A percentile compares a stretch with the other conserved stretches of the same genome.
Conservation (phyloP, 108 stramenopile genomes). For the Nitzschia putrida region DNA sequence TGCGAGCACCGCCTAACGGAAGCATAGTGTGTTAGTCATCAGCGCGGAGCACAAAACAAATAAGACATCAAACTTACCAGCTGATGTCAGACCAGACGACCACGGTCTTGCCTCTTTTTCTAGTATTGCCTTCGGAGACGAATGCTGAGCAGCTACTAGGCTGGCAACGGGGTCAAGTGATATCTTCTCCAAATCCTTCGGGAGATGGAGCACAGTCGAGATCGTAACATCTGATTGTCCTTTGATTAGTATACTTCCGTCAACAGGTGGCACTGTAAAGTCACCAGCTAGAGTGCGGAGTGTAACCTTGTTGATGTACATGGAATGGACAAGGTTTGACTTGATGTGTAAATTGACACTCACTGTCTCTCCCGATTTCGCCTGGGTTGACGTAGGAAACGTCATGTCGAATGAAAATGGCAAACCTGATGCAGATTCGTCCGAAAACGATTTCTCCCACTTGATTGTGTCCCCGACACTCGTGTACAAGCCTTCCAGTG, state of each 20-base stretch:
- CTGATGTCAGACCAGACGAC: constrained; percentile 44
- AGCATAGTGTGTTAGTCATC: neutral
- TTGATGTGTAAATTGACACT: constrained; percentile 60
- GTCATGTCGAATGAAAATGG: constrained; percentile 76
- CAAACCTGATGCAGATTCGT: constrained; percentile 39
- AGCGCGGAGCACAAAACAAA: no score
- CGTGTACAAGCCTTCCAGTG: constrained; percentile 30
- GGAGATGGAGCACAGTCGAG: constrained; percentile 37
- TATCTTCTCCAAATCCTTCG: constrained; percentile 38
- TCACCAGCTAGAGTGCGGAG: constrained; percentile 41
- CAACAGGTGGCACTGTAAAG: constrained; percentile 25
- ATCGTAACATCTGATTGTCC: constrained; percentile 35
- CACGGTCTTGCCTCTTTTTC: constrained; percentile 45
- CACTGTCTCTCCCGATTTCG: constrained; percentile 63
- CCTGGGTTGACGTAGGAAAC: constrained; percentile 67
- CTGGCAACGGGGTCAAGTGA: constrained; percentile 40
- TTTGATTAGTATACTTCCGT: constrained; percentile 38
- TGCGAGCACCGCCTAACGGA: constrained; percentile 61
- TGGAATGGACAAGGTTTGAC: constrained; percentile 65
- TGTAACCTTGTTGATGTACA: constrained; percentile 51
- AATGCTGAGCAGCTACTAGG: constrained; percentile 32
- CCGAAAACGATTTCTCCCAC: constrained; percentile 38
- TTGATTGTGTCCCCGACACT: constrained; percentile 17
- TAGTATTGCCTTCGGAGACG: constrained; percentile 39
- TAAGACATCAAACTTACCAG: constrained; percentile 20